Evolutionary conservation across 257 asterid species (phyloP).

Genomic region (Gardenia jasminoides): DNA sequence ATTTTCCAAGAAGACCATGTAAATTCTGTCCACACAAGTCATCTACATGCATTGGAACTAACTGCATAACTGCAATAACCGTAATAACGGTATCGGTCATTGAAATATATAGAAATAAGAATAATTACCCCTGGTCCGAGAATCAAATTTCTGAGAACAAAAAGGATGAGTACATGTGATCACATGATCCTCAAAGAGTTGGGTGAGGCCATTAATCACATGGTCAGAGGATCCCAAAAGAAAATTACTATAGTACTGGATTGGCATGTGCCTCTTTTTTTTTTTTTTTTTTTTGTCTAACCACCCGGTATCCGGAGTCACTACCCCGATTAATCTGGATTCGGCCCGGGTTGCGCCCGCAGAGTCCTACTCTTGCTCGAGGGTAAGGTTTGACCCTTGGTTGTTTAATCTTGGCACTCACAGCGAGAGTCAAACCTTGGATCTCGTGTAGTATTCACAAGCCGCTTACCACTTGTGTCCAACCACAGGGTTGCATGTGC

Average conservation of each 20-base stretch:
- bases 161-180: constrained; percentile 32
- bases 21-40: neutral
- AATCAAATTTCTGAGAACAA: constrained; percentile 4
- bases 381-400: no score
- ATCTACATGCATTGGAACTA: constrained; percentile 34
- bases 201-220: constrained; percentile 28
- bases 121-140: neutral
- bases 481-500: no score
- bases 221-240: constrained; percentile 19
- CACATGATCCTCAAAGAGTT: constrained; percentile 35
- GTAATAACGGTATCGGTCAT: neutral
- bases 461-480: no score
- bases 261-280: constrained; percentile 18
- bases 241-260: neutral
- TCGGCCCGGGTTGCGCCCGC: no score
- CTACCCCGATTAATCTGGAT: no score
- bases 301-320: no score
- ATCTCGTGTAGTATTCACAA: no score
- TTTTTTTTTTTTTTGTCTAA: no score
- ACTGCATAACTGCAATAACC: constrained; percentile 57
- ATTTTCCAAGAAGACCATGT: constrained; percentile 33
- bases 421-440: no score
- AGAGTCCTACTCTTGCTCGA: no score
- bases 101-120: no score
- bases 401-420: no score